phyloP scores from a whole-genome alignment of 2,329 filamentous ascomycete species.

The Ophiostoma angusticollis region DNA sequence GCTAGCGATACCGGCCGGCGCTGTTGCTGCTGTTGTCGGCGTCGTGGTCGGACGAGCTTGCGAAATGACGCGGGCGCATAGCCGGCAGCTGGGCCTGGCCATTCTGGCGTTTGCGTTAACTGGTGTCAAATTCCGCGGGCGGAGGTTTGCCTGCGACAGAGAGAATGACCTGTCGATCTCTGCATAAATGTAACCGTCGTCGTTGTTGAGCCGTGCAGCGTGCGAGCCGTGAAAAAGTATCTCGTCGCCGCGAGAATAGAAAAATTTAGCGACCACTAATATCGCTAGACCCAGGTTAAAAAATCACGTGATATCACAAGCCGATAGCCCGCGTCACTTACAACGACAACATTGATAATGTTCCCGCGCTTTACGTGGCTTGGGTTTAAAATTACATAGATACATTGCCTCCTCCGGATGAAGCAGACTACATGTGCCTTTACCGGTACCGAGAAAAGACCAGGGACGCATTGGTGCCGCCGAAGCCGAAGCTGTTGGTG shows the following conservation, averaged over 20 bases:
- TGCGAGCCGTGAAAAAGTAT: too few species aligned
- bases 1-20: too few species aligned
- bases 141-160: background rate
- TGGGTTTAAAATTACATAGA: too few species aligned
- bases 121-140: background rate
- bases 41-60: constrained; percentile 15
- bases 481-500: constrained; percentile 96
- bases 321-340: too few species aligned
- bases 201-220: too few species aligned
- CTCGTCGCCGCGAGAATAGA: too few species aligned
- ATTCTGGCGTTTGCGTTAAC: constrained; percentile 23
- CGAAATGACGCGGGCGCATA: constrained; percentile 29
- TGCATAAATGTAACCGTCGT: too few species aligned
- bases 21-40: background rate
- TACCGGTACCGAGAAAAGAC: constrained; percentile 49
- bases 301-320: constrained; percentile 5
- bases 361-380: too few species aligned
- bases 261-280: constrained; percentile 2
- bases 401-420: too few species aligned
- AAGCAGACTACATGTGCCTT: background rate
- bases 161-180: too few species aligned
- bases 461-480: constrained; percentile 85
- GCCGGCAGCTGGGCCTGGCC: constrained; percentile 37
- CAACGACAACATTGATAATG: too few species aligned
- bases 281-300: background rate